A percentile compares a stretch with the other conserved stretches of the same genome.
These are phyloP conservation scores for Edaphochlamys debaryana DNA, from an alignment of 139 green algal species.

Conservation along the genomic window DNA sequence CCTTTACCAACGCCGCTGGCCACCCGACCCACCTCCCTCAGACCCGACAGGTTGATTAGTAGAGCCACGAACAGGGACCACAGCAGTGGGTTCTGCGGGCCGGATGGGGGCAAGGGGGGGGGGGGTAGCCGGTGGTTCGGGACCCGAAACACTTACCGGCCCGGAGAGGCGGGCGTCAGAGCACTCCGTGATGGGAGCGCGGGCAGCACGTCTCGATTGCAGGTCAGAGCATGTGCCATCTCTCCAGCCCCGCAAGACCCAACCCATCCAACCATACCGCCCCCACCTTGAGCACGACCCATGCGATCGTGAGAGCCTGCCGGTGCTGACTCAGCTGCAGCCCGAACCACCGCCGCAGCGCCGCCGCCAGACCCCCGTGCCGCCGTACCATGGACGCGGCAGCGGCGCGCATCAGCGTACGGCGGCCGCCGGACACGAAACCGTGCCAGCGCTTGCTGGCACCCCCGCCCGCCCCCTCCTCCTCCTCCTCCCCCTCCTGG, in stretches of 20 bases:
- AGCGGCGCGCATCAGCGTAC: neutral
- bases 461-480: no score
- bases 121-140: neutral
- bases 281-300: slow-evolving; percentile 23
- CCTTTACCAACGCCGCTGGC: no score
- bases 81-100: slow-evolving; percentile 47
- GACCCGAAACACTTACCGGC: no score
- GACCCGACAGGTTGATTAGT: slow-evolving; percentile 33
- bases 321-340: neutral
- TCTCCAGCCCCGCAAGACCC: no score
- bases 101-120: neutral
- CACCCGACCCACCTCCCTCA: slow-evolving; percentile 17
- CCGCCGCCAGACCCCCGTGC: neutral
- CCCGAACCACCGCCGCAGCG: neutral
- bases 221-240: no score
- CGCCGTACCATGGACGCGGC: slow-evolving; percentile 9
- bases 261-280: no score
- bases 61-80: slow-evolving; percentile 48
- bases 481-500: no score
- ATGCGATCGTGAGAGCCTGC: neutral
- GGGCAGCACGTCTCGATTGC: no score
- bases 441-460: no score
- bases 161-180: no score
- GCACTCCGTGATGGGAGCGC: no score
- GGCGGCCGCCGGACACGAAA: no score